These are phyloP conservation scores for Sporisorium iseilematis-ciliati DNA, from an alignment of 1,284 basidiomycete species.

Conservation along the genomic window DNA sequence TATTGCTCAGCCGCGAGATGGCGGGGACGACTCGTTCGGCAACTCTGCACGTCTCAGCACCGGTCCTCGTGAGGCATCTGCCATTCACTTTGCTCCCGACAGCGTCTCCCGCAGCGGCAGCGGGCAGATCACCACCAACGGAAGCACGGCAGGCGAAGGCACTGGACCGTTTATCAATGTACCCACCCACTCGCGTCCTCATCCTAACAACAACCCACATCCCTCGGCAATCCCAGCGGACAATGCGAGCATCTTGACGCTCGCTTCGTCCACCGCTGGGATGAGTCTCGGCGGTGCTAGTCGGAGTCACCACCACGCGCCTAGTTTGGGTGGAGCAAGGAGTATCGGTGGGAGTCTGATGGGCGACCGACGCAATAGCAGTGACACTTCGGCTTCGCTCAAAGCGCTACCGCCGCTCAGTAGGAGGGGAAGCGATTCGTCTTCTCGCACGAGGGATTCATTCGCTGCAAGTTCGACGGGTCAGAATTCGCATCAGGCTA, in stretches of 20 bases:
- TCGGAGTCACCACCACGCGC: constrained; percentile 50
- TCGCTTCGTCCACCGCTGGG: constrained; percentile 83
- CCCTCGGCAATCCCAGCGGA: constrained; percentile 89
- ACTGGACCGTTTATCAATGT: constrained; percentile 48
- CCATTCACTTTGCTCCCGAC: constrained; percentile 32
- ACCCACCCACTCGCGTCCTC: constrained; percentile 87
- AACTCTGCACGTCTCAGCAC: constrained; percentile 34
- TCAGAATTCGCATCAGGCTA: constrained; percentile 56
- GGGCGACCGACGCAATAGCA: constrained; percentile 60
- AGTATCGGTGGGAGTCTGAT: constrained; percentile 61
- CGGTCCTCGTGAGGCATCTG: constrained; percentile 34
- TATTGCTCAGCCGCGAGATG: constrained; percentile 83
- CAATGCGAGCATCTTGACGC: constrained; percentile 89
- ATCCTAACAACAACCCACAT: constrained; percentile 93
- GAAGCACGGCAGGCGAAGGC: constrained; percentile 20
- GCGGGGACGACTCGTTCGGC: constrained; percentile 34
- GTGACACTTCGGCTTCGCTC: constrained; percentile 62
- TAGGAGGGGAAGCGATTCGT: constrained; percentile 62
- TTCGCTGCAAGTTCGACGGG: constrained; percentile 58
- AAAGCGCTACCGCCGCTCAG: constrained; percentile 64
- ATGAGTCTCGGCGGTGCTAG: constrained; percentile 54
- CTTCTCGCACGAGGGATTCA: constrained; percentile 51
- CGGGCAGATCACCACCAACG: constrained; percentile 21
- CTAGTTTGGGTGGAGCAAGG: constrained; percentile 56
- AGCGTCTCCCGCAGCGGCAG: constrained; percentile 28